Conservation (phyloP, 2,329 filamentous ascomycete species). For the Pseudocercospora cruenta region DNA sequence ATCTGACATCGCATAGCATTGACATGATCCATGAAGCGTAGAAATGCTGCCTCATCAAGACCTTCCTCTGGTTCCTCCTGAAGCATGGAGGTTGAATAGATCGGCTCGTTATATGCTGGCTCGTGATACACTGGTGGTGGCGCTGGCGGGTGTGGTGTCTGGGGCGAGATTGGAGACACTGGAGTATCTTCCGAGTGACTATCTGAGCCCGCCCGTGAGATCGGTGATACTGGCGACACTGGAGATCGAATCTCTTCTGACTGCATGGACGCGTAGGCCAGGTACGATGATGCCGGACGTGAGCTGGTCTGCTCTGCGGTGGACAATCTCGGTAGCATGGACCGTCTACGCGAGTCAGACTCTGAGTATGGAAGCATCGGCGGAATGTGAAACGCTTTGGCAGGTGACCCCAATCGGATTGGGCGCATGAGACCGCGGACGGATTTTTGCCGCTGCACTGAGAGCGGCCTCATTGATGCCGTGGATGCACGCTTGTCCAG, state of each 20-base stretch:
- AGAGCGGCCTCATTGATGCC: background rate
- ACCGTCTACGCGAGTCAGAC: conserved; percentile 5
- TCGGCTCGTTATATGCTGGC: background rate
- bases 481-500: background rate
- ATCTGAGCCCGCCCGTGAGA: conserved; percentile 6
- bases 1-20: conserved; percentile 37
- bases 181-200: background rate
- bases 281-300: background rate
- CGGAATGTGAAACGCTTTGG: conserved; percentile 29
- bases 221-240: conserved; percentile 20
- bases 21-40: conserved; percentile 30
- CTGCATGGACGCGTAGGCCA: background rate
- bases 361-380: conserved; percentile 28
- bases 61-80: background rate
- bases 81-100: background rate
- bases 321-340: conserved; percentile 25
- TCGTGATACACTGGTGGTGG: background rate
- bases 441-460: conserved; percentile 17
- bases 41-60: conserved; percentile 14
- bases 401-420: conserved; percentile 37
- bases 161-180: conserved; percentile 2
- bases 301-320: conserved; percentile 1
- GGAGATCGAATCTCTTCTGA: conserved; percentile 12
- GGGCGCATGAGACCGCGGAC: conserved; percentile 31
- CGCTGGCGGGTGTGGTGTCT: conserved; percentile 4